Conservation (phyloP, 169 alveolate genomes). For the Plasmodium coatneyi region DNA sequence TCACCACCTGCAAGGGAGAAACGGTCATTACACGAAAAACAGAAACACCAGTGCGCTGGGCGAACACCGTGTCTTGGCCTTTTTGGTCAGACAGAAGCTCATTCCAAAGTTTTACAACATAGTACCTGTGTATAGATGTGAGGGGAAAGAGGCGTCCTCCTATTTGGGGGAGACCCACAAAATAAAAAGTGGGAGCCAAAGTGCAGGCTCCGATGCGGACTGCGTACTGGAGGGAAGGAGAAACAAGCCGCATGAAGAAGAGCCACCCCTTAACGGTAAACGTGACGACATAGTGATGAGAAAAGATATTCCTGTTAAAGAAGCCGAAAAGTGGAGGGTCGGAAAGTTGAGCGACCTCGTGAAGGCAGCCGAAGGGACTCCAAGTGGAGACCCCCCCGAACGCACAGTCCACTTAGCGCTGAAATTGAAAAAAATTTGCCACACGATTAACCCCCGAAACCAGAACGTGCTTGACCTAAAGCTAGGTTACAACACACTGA, state of each 20-base stretch:
- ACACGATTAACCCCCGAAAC: neutral
- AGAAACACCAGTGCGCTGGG: neutral
- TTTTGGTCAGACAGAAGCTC: conserved; percentile 13
- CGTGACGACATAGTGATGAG: neutral
- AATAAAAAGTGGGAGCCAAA: neutral
- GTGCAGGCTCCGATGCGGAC: neutral
- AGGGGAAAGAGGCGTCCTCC: neutral
- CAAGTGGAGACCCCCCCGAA: neutral
- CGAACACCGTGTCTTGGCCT: conserved; percentile 8
- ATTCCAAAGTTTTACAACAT: conserved; percentile 42
- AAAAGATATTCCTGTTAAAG: neutral
- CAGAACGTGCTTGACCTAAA: conserved; percentile 66
- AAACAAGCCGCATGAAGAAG: neutral
- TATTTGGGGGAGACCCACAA: neutral
- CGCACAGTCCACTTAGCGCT: conserved; percentile 2
- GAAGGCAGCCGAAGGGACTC: neutral
- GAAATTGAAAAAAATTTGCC: conserved; percentile 30
- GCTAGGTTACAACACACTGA: conserved; percentile 45
- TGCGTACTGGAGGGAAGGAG: neutral
- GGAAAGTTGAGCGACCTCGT: neutral
- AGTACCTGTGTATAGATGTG: conserved; percentile 29
- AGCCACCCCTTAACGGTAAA: neutral
- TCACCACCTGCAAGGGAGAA: neutral
- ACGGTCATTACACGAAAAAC: neutral
- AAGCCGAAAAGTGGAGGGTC: neutral